Evolutionary conservation across 2,329 filamentous ascomycete species (phyloP), one percentile per base, ranked within the genome.

Genomic region (Epichloe sylvatica): DNA sequence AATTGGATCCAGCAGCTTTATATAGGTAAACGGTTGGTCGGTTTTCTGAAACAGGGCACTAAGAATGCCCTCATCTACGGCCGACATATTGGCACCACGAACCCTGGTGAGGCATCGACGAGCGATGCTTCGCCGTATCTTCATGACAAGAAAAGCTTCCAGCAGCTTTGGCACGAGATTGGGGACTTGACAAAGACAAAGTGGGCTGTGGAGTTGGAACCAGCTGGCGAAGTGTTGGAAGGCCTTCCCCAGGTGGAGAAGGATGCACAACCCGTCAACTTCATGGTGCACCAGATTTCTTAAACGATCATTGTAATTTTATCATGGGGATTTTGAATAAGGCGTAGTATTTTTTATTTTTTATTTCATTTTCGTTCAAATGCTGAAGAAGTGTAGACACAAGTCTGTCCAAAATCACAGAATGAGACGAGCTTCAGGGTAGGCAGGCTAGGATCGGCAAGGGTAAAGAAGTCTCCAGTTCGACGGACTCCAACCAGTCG

Each of bases 151-250:
- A 57, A 62, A 7, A 75, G 69, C 50, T 80, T 78, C 61, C 70
- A 73, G 55, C 57, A 57, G 36, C 62, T 80, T 23, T 80, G 77
- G 77, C 66, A 75, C 47, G 70, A 76, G 52, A 68, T 78, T 25
- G 74, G 74, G 8, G 53, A 51, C 34, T 57, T 70, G 47, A 78
- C 75, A 0, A 66, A 64, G 23, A 77, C 74, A 1, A 58, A 56
- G 39, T 78, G 76, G 76, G 62, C 64, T 46, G 70, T 75, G 1
- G 64, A 71, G 45, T 55, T 73, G 46, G 66, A 72, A 51, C 47
- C 54, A 0, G 54, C 56, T 3, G 58, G 57, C 17, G 59, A 62
- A 25, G 49, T 53, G 12, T 45, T 56, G 33, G 51, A 53, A 9
- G 56, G 54, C 45, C 48, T 62, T n/a, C 56, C 60, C 21, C 58